phyloP scores from a whole-genome alignment of 1,139 yeast species.

The Yamadazyma atmosphaerica region DNA sequence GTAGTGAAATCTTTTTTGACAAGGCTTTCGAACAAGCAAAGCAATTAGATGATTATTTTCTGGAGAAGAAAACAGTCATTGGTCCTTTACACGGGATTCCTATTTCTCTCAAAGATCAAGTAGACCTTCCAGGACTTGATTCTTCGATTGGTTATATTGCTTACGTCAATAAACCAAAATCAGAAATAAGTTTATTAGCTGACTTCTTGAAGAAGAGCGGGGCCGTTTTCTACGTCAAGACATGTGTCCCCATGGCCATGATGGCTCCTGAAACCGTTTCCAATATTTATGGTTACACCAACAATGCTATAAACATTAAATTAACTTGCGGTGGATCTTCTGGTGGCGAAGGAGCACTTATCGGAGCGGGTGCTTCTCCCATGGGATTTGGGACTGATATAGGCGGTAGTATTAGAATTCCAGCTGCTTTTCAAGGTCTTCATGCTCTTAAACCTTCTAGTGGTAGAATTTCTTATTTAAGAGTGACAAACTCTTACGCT shows the following conservation, averaged over 20 bases:
- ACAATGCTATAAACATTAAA: conserved; percentile 44
- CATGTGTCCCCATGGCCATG: conserved; percentile 60
- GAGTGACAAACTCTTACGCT: conserved; percentile 15
- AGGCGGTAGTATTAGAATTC: conserved; percentile 22
- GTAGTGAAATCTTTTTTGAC: conserved; percentile 32
- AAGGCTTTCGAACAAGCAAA: conserved; percentile 28
- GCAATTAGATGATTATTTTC: conserved; percentile 37
- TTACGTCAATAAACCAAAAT: conserved; percentile 26
- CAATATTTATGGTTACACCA: conserved; percentile 48
- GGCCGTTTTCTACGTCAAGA: conserved; percentile 56
- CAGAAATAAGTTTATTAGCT: conserved; percentile 42
- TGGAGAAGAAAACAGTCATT: conserved; percentile 22
- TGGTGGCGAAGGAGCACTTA: conserved; percentile 64
- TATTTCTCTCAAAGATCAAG: conserved; percentile 56
- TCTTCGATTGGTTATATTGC: conserved; percentile 47
- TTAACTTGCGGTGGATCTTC: conserved; percentile 59
- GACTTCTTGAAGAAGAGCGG: conserved; percentile 45
- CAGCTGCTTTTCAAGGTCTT: conserved; percentile 18
- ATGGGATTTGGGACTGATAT: conserved; percentile 38
- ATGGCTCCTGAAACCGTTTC: conserved; percentile 51
- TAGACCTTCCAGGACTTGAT: conserved; percentile 45
- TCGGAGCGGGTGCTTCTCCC: conserved; percentile 48
- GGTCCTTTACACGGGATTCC: conserved; percentile 75
- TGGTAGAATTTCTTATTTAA: conserved; percentile 14
- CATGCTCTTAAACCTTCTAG: conserved; percentile 18